These are phyloP conservation scores for Vinca minor DNA, from an alignment of 257 asterid species.

Conservation along the genomic window DNA sequence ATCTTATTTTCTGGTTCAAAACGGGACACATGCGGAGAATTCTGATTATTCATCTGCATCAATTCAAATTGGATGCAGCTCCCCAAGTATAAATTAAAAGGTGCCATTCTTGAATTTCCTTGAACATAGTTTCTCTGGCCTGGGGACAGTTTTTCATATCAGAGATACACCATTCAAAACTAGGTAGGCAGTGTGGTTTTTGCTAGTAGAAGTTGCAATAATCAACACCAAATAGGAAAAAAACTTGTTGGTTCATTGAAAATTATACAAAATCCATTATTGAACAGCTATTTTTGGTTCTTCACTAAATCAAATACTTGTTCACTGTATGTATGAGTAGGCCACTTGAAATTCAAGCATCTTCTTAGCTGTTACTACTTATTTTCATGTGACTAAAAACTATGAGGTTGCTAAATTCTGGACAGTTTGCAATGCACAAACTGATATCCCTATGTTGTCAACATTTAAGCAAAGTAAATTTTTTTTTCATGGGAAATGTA, in stretches of 20 bases:
- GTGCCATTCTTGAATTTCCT: slow-evolving; percentile 2
- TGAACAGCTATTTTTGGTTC: too few relatives aligned
- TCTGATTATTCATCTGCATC: slow-evolving; percentile 5
- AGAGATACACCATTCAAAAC: too few relatives aligned
- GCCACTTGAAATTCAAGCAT: too few relatives aligned
- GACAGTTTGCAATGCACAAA: not conserved
- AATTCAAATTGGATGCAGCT: not conserved
- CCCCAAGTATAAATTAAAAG: slow-evolving; percentile 15
- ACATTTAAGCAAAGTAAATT: too few relatives aligned
- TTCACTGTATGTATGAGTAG: too few relatives aligned
- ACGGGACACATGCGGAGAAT: not conserved
- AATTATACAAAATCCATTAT: not conserved
- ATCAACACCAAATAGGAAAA: not conserved
- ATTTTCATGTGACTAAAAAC: not conserved
- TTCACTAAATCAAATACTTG: too few relatives aligned
- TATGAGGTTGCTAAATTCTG: not conserved
- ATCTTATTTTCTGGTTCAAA: slow-evolving; percentile 1
- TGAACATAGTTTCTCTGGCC: not conserved
- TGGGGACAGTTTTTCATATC: too few relatives aligned
- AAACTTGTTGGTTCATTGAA: not conserved
- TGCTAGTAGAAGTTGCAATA: not conserved
- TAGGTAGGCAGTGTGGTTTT: not conserved
- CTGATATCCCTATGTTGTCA: not conserved
- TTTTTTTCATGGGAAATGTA: too few relatives aligned
- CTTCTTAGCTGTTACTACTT: too few relatives aligned